Evolutionary conservation across 352 stramenopile genomes (phyloP), one percentile per base, ranked within the genome.

Genomic region (Blastocystis sp.): DNA sequence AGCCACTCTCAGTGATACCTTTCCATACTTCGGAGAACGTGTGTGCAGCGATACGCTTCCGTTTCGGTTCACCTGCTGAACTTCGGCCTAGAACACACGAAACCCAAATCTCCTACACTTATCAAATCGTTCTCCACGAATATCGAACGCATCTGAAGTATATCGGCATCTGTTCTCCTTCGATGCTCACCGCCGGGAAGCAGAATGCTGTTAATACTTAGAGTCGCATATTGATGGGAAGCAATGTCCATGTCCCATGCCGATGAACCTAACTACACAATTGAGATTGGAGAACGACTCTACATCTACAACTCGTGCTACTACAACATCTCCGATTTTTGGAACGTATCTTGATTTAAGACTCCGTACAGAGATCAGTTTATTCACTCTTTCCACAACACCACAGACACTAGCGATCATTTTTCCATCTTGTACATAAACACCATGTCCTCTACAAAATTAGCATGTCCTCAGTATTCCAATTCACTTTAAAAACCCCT

Each of bases 281-380:
- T 76, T 0, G 70, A 76, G 16, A 76, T 8, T 47, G 13, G 8
- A 50, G 30, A 34, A 8, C 30, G 39, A 16, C 3, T 13, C 43
- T 89, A 89, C 78, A 47, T 55, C 53, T n/a, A 56, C 13, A 37
- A 89, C 66, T 75, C 78, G 37, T 43, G 53, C 78, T 13, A 89
- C 62, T 20, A 89, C 78, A 78, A 89, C 66, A 89, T 89, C 78
- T 66, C 78, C 78, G 43, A 89, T 89, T 65, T 76, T 79, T 41
- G 63, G 54, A 16, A 68, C 26, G 34, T 89, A 89, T 62, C 78
- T 62, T 20, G 63, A 79, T 41, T 89, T 89, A n/a, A 76, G 55
- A 26, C 53, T 59, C 39, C 41, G 39, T 45, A 89, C 34, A 18
- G 78, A 89, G 53, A 89, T 89, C 39, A 89, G 30, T 64, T 89